Evolutionary conservation across 371 early-diverging fungal species (phyloP), one percentile per base, ranked within the genome.

Genomic region (Syncephalastrum sp.): DNA sequence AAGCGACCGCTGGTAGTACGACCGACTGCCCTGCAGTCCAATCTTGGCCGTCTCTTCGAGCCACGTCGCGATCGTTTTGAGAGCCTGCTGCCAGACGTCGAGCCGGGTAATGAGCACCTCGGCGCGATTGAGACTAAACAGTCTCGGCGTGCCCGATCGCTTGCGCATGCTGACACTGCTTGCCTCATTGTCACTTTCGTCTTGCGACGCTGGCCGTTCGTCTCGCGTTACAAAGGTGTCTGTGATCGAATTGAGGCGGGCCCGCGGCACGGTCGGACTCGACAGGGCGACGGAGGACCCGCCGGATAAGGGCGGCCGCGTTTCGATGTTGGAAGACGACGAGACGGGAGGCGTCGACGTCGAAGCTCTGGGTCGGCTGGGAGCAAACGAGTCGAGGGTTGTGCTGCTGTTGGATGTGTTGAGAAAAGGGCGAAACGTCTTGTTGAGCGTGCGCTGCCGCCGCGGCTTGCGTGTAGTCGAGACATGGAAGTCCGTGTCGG

Each of bases 41-140:
- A 72, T 68, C 19, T 68, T 72, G 15, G 60, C 59, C 2, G 62
- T 45, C 25, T 75, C 72, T 21, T 75, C 70, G 0, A 70, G 27
- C 76, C 76, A 75, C 8, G 47, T 50, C 1, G 56, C 51, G 12
- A 69, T 57, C 6, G 69, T 57, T 50, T 75, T 72, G 0, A 75
- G 42, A 24, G 70, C 53, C 1, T 47, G 45, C 1, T 57, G 47
- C 76, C 76, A 75, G 13, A 52, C 51, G 13, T 70, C 68, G 5
- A 70, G 53, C 4, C 76, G 62, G 3, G 57, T 51, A 15, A 75
- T 66, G 12, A 75, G 59, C 2, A 68, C 54, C 24, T 75, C 70
- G 3, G 72, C 76, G 7, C 72, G 68, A 43, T 75, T 70, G 3
- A 62, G 27, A 56, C 64, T 64, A 43, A 64, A 59, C 17, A 59